Base-by-base conservation (phyloP, 2,329 filamentous ascomycete genomes). In the Cadophora malorum region DNA sequence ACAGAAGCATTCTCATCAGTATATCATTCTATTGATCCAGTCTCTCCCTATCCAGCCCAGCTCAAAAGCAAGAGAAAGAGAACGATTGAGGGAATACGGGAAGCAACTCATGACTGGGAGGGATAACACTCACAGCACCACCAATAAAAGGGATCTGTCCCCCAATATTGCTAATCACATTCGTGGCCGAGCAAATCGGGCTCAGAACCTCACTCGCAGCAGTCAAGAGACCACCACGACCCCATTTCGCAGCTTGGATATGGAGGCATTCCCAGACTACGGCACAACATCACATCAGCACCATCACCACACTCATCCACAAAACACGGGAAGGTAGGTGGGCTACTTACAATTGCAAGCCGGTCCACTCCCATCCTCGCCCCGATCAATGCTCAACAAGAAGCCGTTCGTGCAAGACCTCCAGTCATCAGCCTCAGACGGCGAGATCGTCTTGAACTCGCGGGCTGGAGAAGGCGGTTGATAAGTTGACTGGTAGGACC, bases 201-300 rank as follows among this genome's bases (percentile, higher is more conserved):
- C 23, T 62, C 23, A 62, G 28, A 31, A 49, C 23, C 8, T 62
- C 47, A 41, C 38, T 49, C 21, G 47, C 25, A 14, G 23, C 38
- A 14, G 59, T 62, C 25, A 62, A 21, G 3, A 62, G 59, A 62
- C 59, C 59, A 21, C 59, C 59, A 19, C 59, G 59, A 8, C 47
- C 14, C 35, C 28, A 62, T n/a, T 33, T 62, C 21, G 14, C 3
- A 35, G 59, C 59, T 14, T 62, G 59, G 19, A 50, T 28, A 7
- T 62, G 59, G 19, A 62, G 59, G 25, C 59, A 62, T 14, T 33
- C 23, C 59, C 59, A 62, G 59, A 62, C 45, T 49, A 21, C 21
- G 2, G 45, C 6, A 21, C 41, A 49, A 49, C 28, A 28, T 28
- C 28, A 49, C 45, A 49, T 49, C 21, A 49, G 45, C 45, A n/a